Evolutionary conservation across 345 rosid genomes (phyloP).

Genomic region (Noccaea caerulescens): DNA sequence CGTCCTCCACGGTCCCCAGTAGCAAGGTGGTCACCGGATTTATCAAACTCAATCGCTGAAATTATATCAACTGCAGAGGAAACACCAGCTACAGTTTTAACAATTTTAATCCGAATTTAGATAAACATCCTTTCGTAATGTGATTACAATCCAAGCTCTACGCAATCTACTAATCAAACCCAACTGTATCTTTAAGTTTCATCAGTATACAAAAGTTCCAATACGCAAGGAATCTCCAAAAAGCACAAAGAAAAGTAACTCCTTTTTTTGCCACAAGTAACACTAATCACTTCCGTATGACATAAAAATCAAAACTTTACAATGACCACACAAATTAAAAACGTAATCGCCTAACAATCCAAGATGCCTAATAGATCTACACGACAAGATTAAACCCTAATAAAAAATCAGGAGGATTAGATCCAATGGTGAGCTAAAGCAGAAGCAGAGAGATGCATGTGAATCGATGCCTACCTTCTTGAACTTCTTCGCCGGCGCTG

Average conservation of each 20-base stretch:
- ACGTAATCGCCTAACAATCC: neutral
- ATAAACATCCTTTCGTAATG: neutral
- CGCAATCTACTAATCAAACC: neutral
- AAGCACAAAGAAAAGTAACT: too few species aligned
- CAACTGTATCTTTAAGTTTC: too few species aligned
- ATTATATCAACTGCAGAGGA: conserved; percentile 57
- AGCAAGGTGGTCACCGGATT: conserved; percentile 55
- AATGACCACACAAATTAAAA: neutral
- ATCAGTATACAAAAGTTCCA: too few species aligned
- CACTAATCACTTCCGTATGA: neutral
- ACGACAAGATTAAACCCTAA: conserved; percentile 28
- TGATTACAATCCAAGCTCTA: conserved; percentile 4
- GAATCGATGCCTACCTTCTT: conserved; percentile 63
- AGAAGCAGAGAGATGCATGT: conserved; percentile 18
- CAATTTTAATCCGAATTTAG: conserved; percentile 15
- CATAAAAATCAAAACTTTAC: conserved; percentile 12
- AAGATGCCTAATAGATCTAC: conserved; percentile 24
- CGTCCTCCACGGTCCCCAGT: conserved; percentile 48
- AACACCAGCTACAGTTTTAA: conserved; percentile 38
- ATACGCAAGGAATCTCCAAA: too few species aligned
- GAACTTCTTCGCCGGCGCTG: conserved; percentile 92
- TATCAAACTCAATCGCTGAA: conserved; percentile 57
- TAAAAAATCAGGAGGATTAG: conserved; percentile 18
- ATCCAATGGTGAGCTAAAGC: conserved; percentile 27
- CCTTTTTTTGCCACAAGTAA: too few species aligned